Evolutionary conservation across 2,329 filamentous ascomycete genomes (phyloP).

Genomic region (Diaporthe sp.): DNA sequence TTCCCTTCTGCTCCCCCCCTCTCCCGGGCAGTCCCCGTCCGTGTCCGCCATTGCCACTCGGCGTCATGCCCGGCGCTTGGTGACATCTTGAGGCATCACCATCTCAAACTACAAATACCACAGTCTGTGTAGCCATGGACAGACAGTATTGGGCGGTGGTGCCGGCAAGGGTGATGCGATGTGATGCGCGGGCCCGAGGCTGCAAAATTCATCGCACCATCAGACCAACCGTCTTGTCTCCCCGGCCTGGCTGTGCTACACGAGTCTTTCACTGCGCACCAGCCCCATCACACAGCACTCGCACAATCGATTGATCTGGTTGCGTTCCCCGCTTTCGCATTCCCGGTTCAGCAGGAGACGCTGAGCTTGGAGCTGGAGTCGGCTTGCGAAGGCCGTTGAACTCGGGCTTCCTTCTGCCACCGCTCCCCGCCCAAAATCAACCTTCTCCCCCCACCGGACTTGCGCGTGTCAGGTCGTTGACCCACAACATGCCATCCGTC

Average conservation of each 20-base stretch:
- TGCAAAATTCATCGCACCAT: background rate
- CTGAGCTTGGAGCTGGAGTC: background rate
- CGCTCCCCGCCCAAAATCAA: background rate
- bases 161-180: background rate
- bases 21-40: background rate
- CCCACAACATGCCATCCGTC: constrained; percentile 29
- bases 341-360: background rate
- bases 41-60: constrained; percentile 7
- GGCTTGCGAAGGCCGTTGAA: background rate
- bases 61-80: background rate
- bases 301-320: background rate
- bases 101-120: constrained; percentile 8
- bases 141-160: background rate
- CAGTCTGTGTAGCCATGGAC: background rate
- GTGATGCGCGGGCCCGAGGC: background rate
- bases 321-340: background rate
- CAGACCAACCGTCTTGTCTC: background rate
- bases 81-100: background rate
- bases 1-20: background rate
- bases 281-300: background rate
- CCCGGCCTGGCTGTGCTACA: background rate
- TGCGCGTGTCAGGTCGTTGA: constrained; percentile 19
- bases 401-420: background rate
- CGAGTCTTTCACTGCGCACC: background rate
- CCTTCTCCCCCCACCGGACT: background rate